A percentile compares a stretch with the other conserved stretches of the same genome.
These are phyloP conservation scores for Xylariaceae sp. DNA, from an alignment of 2,329 filamentous ascomycete genomes.

Conservation along the genomic window DNA sequence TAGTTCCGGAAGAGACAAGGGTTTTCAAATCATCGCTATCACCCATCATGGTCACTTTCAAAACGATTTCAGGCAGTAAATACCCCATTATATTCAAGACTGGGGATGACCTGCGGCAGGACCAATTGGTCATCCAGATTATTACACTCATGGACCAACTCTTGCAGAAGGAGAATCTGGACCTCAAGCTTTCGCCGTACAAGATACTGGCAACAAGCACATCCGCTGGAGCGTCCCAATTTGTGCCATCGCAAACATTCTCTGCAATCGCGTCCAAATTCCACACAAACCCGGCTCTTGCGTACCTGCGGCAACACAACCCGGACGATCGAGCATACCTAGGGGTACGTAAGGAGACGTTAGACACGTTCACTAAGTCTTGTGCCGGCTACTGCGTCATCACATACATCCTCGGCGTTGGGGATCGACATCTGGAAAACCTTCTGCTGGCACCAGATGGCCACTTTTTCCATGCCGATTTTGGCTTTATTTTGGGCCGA, in stretches of 20 bases:
- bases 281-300: slow-evolving; percentile 67
- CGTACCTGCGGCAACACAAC: slow-evolving; percentile 84
- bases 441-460: slow-evolving; percentile 83
- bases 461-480: slow-evolving; percentile 98
- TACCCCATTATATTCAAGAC: slow-evolving; percentile 98
- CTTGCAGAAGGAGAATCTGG: slow-evolving; percentile 90
- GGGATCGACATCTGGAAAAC: slow-evolving; percentile 93
- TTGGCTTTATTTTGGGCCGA: slow-evolving; percentile 94
- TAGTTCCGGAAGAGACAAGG: slow-evolving; percentile 76
- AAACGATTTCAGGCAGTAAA: slow-evolving; percentile 67
- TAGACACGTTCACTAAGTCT: slow-evolving; percentile 93
- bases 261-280: slow-evolving; percentile 81
- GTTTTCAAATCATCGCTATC: slow-evolving; percentile 96
- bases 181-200: slow-evolving; percentile 92
- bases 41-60: slow-evolving; percentile 87
- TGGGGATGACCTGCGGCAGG: slow-evolving; percentile 91
- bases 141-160: slow-evolving; percentile 97
- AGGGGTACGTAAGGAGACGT: slow-evolving; percentile 83
- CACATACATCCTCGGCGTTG: slow-evolving; percentile 94
- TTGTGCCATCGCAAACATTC: slow-evolving; percentile 80
- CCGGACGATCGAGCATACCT: slow-evolving; percentile 77
- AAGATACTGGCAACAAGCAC: slow-evolving; percentile 92
- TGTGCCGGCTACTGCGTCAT: slow-evolving; percentile 98
- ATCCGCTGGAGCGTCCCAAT: slow-evolving; percentile 86
- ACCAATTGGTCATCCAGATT: slow-evolving; percentile 94